Conservation (phyloP, 2,329 filamentous ascomycete species). For the Fusarium sp. region DNA sequence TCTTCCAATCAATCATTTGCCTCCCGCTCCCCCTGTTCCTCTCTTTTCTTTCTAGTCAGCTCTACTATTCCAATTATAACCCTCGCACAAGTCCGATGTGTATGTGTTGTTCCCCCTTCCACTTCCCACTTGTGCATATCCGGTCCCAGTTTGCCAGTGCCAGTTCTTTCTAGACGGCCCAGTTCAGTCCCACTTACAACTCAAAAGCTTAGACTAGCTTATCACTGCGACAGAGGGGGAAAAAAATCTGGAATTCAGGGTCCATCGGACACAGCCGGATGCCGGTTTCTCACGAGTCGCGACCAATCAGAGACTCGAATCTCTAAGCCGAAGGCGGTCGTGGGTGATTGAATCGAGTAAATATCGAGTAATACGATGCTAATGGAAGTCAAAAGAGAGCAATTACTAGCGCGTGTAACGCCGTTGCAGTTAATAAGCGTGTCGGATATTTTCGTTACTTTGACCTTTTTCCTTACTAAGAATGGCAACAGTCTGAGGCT, state of each 20-base stretch:
- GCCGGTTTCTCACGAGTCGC: constrained; percentile 21
- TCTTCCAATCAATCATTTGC: constrained; percentile 16
- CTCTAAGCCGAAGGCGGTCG: constrained; percentile 27
- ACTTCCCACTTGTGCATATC: constrained; percentile 22
- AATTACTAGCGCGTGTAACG: background rate
- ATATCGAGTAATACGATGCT: constrained; percentile 53
- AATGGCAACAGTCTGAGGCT: constrained; percentile 6
- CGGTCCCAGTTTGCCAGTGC: background rate
- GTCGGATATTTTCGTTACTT: background rate
- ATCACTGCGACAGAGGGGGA: background rate
- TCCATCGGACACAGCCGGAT: constrained; percentile 43
- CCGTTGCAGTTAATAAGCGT: background rate
- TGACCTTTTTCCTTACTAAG: background rate
- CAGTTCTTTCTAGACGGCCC: background rate
- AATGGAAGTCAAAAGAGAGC: background rate
- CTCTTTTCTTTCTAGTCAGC: background rate
- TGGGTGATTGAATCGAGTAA: constrained; percentile 60
- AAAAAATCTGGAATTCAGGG: constrained; percentile 21
- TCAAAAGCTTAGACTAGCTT: constrained; percentile 28
- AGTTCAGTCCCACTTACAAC: constrained; percentile 22
- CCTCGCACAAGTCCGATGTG: constrained; percentile 7
- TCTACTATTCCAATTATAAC: background rate
- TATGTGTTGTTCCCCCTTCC: constrained; percentile 4
- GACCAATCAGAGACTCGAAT: constrained; percentile 39
- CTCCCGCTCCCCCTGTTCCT: background rate